phyloP scores from a whole-genome alignment of 2,329 filamentous ascomycete species.

The Aspergillus versicolor region DNA sequence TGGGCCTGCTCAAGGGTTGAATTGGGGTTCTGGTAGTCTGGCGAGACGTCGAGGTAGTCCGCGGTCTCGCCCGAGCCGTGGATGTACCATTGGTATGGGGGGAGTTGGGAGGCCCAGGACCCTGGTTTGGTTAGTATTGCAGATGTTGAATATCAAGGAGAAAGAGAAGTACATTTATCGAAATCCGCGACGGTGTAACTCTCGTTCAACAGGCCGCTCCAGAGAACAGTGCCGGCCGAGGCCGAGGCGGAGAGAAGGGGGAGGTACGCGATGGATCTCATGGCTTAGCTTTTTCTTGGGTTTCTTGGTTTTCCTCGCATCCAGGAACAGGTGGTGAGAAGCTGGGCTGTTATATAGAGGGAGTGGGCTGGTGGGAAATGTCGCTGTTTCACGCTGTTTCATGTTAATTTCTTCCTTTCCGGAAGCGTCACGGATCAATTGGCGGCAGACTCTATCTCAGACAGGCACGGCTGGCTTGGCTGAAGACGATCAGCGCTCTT shows the following conservation, averaged over 20 bases:
- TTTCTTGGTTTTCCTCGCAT: no score
- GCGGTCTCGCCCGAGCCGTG: constrained; percentile 56
- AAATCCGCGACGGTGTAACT: constrained; percentile 23
- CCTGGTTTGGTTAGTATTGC: constrained; percentile 32
- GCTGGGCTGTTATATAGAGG: background rate
- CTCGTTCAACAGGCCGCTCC: constrained; percentile 29
- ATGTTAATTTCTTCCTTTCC: background rate
- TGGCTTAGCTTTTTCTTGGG: background rate
- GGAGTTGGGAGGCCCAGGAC: constrained; percentile 68
- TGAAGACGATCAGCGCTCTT: no score
- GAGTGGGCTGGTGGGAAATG: background rate
- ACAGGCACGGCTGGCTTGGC: background rate
- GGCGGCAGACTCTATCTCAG: background rate
- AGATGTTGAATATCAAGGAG: no score
- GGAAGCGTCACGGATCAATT: background rate
- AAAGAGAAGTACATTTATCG: constrained; percentile 22
- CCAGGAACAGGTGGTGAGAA: background rate
- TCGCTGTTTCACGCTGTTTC: background rate
- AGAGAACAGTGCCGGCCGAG: constrained; percentile 25
- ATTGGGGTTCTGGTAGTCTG: constrained; percentile 64
- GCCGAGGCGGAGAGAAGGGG: constrained; percentile 3
- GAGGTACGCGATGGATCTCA: constrained; percentile 14
- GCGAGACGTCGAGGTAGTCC: constrained; percentile 62
- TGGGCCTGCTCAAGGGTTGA: constrained; percentile 58
- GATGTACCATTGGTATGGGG: constrained; percentile 74